phyloP scores from a whole-genome alignment of 2,329 filamentous ascomycete species.

The Botryosphaeria agaves region DNA sequence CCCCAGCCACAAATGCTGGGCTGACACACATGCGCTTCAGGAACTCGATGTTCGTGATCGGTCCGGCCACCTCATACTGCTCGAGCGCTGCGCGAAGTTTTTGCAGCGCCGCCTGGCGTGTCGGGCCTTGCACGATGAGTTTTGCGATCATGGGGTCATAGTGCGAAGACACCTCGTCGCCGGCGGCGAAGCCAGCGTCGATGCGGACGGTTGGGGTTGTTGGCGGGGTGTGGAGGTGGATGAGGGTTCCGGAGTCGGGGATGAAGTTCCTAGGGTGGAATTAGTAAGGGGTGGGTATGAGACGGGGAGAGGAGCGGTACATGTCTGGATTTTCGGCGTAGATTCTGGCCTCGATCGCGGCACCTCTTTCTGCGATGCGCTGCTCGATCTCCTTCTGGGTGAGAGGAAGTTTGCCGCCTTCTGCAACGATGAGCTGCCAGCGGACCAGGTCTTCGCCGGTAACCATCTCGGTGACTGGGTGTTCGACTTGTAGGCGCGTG shows the following conservation, averaged over 20 bases:
- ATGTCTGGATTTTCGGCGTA: slow-evolving; percentile 89
- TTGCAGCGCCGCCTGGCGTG: slow-evolving; percentile 63
- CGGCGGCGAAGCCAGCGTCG: slow-evolving; percentile 81
- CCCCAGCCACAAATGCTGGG: slow-evolving; percentile 64
- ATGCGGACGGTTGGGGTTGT: slow-evolving; percentile 62
- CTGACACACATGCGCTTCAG: slow-evolving; percentile 74
- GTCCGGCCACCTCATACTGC: slow-evolving; percentile 80
- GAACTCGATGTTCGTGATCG: slow-evolving; percentile 94
- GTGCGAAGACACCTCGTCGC: slow-evolving; percentile 81
- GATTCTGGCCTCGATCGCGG: slow-evolving; percentile 88
- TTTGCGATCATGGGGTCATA: slow-evolving; percentile 99
- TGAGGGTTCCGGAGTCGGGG: slow-evolving; percentile 75
- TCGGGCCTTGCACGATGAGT: slow-evolving; percentile 73
- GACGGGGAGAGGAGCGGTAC: slow-evolving; percentile 2
- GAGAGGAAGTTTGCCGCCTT: slow-evolving; percentile 48
- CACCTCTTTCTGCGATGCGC: slow-evolving; percentile 57
- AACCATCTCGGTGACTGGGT: slow-evolving; percentile 77
- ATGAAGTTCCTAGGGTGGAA: slow-evolving; percentile 53
- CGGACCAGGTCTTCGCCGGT: slow-evolving; percentile 68
- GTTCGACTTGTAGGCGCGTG: slow-evolving; percentile 83
- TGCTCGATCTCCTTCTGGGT: slow-evolving; percentile 48
- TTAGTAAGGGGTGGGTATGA: slow-evolving; percentile 1
- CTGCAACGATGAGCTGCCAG: slow-evolving; percentile 85
- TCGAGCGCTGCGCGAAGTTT: slow-evolving; percentile 67
- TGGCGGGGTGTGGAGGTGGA: slow-evolving; percentile 62